Conservation (phyloP, 2,329 filamentous ascomycete species). For the Botrytis cinerea region DNA sequence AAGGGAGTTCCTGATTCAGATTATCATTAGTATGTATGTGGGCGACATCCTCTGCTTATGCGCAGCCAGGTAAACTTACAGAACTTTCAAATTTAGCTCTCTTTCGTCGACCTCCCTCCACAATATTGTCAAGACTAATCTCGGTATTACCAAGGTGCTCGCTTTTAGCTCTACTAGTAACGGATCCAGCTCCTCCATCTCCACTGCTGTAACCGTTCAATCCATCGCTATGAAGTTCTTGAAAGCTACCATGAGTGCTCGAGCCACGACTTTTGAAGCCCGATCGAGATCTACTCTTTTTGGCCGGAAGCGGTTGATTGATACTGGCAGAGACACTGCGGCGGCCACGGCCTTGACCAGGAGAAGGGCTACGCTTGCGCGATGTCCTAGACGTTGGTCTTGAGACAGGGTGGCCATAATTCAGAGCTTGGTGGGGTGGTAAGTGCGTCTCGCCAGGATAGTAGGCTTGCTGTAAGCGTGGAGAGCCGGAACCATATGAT, state of each 20-base stretch:
- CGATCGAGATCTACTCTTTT: slow-evolving; percentile 69
- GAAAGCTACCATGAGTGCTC: slow-evolving; percentile 50
- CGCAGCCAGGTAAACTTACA: slow-evolving; percentile 60
- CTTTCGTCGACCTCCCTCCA: slow-evolving; percentile 94
- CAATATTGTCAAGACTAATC: slow-evolving; percentile 97
- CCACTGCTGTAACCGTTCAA: slow-evolving; percentile 82
- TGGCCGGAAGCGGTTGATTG: slow-evolving; percentile 49
- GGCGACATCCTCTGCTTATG: not conserved
- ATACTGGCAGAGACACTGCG: slow-evolving; percentile 74
- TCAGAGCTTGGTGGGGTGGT: slow-evolving; percentile 55
- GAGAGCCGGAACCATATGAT: slow-evolving; percentile 53
- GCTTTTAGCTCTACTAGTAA: slow-evolving; percentile 73
- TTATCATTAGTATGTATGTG: slow-evolving; percentile 31
- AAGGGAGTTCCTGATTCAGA: slow-evolving; percentile 75
- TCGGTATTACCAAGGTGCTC: slow-evolving; percentile 92
- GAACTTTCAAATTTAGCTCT: slow-evolving; percentile 95
- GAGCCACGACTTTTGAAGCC: slow-evolving; percentile 66
- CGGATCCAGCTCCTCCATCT: slow-evolving; percentile 75
- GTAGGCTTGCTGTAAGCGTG: slow-evolving; percentile 55
- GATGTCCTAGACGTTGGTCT: slow-evolving; percentile 71
- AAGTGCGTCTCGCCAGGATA: slow-evolving; percentile 65
- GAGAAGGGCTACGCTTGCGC: slow-evolving; percentile 78
- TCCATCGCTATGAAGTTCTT: slow-evolving; percentile 66
- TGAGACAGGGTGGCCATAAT: slow-evolving; percentile 62
- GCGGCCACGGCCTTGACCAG: slow-evolving; percentile 64